Evolutionary conservation across 2,329 filamentous ascomycete species (phyloP).

Genomic region (Venturia effusa): DNA sequence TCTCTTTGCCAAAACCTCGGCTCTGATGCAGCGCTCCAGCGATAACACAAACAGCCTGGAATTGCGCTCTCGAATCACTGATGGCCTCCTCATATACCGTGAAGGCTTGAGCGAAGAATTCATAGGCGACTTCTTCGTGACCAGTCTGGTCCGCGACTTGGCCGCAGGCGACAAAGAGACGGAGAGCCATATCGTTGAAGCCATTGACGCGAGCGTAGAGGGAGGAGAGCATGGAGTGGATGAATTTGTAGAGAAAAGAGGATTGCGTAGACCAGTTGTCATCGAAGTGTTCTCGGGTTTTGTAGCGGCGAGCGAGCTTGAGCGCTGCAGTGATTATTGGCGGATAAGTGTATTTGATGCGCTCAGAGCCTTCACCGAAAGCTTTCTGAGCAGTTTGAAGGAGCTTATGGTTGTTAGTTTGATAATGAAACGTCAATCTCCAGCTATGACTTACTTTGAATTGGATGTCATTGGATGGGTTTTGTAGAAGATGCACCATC

Average conservation of each 20-base stretch:
- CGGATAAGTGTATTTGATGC: slow-evolving; percentile 90
- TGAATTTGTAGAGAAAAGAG: slow-evolving; percentile 86
- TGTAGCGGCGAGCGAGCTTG: slow-evolving; percentile 80
- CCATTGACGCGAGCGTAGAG: slow-evolving; percentile 81
- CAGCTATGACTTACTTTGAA: slow-evolving; percentile 50
- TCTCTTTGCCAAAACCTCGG: slow-evolving; percentile 86
- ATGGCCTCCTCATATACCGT: slow-evolving; percentile 96
- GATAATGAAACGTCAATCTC: slow-evolving; percentile 9
- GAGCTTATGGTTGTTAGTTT: slow-evolving; percentile 37
- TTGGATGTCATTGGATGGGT: slow-evolving; percentile 81
- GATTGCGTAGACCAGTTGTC: slow-evolving; percentile 64
- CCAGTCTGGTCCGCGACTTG: slow-evolving; percentile 85
- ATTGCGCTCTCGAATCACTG: slow-evolving; percentile 90
- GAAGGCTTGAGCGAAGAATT: slow-evolving; percentile 97
- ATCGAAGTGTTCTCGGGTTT: slow-evolving; percentile 77
- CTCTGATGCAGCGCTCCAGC: slow-evolving; percentile 81
- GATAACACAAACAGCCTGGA: slow-evolving; percentile 93
- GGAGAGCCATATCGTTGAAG: slow-evolving; percentile 76
- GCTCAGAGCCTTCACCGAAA: slow-evolving; percentile 84
- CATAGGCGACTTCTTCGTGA: slow-evolving; percentile 93
- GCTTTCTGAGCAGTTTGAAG: slow-evolving; percentile 80
- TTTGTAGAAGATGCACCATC: slow-evolving; percentile 78
- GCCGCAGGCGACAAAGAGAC: slow-evolving; percentile 82
- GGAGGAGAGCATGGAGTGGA: slow-evolving; percentile 77
- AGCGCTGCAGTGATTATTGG: slow-evolving; percentile 82